Base-by-base conservation (phyloP, 1,139 yeast species). In the Yamadazyma aaseri region DNA sequence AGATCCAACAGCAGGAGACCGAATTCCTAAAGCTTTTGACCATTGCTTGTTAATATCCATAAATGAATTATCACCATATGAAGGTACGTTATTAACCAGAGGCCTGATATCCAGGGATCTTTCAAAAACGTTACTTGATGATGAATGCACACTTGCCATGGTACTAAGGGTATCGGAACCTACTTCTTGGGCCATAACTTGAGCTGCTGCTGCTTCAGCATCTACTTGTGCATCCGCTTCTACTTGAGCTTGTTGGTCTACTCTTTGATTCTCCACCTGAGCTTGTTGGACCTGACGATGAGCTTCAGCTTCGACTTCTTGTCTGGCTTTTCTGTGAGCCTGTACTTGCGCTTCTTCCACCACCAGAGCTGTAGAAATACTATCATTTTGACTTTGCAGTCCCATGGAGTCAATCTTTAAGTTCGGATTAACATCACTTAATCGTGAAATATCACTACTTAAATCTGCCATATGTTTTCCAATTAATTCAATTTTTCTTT, bases 401-500 rank as follows among this genome's bases (percentile, higher is more conserved):
- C n/a, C n/a, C n/a, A n/a, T n/a, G n/a, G n/a, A n/a, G n/a, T n/a
- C n/a, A n/a, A 28, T 9, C 7, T 18, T 18, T 6, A 4, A 11
- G 26, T 10, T 18, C 9, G 6, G 20, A 18, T 18, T 18, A 7
- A 7, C 20, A 13, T 12, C 17, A 14, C 20, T 25, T 10, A 46
- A 32, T 11, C 36, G 39, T n/a, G 45, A 44, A 4, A 46, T 44
- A 36, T 46, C 50, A 26, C 42, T 36, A 10, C 44, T 39, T 23
- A 46, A 41, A 35, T 46, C 49, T 5, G 46, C 43, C 46, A 46
- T 44, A 17, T 45, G 48, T 29, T 42, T 41, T 7, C 49, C 49
- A n/a, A 46, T 45, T 1, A 45, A 10, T 25, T 44, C 47, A 13
- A 46, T 35, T 26, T 40, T 39, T 21, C 39, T 41, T 23, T 44